A percentile compares a stretch with the other conserved stretches of the same genome.
phyloP scores from a whole-genome alignment of 352 stramenopile genomes.

The Globisporangium splendens region DNA sequence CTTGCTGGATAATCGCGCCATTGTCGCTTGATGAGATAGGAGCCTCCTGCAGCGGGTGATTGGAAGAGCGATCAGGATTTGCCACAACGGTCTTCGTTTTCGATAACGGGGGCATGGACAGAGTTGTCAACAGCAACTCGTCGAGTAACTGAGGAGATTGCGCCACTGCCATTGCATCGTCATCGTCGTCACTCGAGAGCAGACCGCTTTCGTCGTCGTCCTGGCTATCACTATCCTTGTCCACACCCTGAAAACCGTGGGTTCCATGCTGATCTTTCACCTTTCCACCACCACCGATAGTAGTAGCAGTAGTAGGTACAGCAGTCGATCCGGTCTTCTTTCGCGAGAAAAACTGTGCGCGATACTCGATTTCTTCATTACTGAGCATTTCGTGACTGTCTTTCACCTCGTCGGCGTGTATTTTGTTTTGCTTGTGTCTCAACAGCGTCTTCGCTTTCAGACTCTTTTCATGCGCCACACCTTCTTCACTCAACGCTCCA shows the following conservation, averaged over 20 bases:
- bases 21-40: not conserved
- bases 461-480: not conserved
- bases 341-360: constrained; percentile 55
- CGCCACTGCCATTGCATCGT: constrained; percentile 47
- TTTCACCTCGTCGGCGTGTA: no score
- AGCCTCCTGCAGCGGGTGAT: no score
- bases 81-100: constrained; percentile 12
- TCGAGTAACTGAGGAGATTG: constrained; percentile 70
- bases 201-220: constrained; percentile 30
- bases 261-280: constrained; percentile 26
- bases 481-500: not conserved
- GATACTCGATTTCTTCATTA: constrained; percentile 62
- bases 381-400: constrained; percentile 37
- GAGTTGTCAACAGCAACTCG: constrained; percentile 67
- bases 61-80: no score
- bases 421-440: constrained; percentile 25
- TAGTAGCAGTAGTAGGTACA: not conserved
- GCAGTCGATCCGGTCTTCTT: constrained; percentile 43
- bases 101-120: constrained; percentile 60
- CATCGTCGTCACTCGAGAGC: constrained; percentile 52
- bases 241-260: constrained; percentile 1
- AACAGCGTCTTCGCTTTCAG: constrained; percentile 4
- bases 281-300: constrained; percentile 8
- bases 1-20: not conserved
- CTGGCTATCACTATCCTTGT: not conserved